These are phyloP conservation scores for Linaria vulgaris DNA, from an alignment of 257 asterid species.

Conservation along the genomic window DNA sequence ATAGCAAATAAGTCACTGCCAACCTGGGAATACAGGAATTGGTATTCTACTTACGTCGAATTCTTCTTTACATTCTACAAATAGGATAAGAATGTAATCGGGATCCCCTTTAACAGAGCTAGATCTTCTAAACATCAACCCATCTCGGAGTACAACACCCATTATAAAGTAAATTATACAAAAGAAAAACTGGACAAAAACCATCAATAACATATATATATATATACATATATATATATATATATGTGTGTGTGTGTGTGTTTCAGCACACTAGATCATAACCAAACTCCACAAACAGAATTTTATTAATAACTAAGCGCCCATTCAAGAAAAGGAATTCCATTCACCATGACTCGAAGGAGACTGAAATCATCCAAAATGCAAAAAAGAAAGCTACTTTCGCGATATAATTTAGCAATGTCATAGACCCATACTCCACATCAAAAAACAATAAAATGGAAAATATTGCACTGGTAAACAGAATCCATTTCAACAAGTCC, in stretches of 20 bases:
- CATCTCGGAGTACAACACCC: slow-evolving; percentile 4
- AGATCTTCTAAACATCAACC: slow-evolving; percentile 4
- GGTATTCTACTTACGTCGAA: slow-evolving; percentile 7
- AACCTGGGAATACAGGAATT: neutral
- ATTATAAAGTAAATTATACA: slow-evolving; percentile 4
- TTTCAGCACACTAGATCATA: slow-evolving; percentile 17
- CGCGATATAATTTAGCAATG: slow-evolving; percentile 6
- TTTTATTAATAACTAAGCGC: neutral
- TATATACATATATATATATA: no score
- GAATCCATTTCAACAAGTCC: slow-evolving; percentile 10
- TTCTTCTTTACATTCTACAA: neutral
- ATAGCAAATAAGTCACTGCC: neutral
- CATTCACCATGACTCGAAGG: slow-evolving; percentile 25
- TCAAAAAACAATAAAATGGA: neutral
- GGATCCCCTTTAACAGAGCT: no score
- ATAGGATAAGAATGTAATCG: neutral
- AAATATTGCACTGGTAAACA: neutral
- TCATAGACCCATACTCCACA: neutral
- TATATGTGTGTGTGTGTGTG: no score
- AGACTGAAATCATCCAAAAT: slow-evolving; percentile 5
- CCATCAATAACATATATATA: slow-evolving; percentile 2
- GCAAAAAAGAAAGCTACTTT: neutral
- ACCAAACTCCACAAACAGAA: slow-evolving; percentile 7
- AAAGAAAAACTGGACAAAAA: neutral
- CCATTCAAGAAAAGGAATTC: slow-evolving; percentile 6